These are phyloP conservation scores for Xylariales sp. DNA, from an alignment of 2,329 filamentous ascomycete genomes.

Conservation along the genomic window DNA sequence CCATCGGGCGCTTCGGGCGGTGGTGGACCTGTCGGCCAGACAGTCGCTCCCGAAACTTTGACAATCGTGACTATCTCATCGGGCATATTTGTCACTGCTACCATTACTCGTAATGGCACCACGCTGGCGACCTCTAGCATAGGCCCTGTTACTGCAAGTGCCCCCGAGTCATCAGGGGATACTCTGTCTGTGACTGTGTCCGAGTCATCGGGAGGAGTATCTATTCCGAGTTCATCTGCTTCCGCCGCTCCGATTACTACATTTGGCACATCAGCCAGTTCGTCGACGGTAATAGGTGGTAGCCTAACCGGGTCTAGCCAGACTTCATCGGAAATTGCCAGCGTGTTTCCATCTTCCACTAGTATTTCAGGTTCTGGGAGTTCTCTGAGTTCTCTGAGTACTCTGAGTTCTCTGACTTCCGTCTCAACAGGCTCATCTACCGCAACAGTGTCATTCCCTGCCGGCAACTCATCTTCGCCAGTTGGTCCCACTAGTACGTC, in stretches of 20 bases:
- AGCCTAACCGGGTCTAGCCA: no score
- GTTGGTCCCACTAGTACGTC: no score
- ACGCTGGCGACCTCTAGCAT: conserved; percentile 17
- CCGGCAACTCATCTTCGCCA: no score
- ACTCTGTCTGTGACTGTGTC: not conserved
- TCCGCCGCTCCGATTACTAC: not conserved
- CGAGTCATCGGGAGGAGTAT: not conserved
- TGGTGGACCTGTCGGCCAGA: not conserved
- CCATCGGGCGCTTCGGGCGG: no score
- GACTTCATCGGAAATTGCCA: no score
- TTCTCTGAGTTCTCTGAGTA: not conserved
- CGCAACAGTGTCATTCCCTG: no score
- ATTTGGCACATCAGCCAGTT: not conserved
- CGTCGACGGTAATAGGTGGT: not conserved
- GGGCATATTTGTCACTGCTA: conserved; percentile 14
- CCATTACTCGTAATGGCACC: conserved; percentile 16
- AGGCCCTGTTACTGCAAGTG: conserved; percentile 17
- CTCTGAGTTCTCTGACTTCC: not conserved
- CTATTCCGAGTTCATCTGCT: not conserved
- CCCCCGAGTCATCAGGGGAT: not conserved
- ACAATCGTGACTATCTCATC: conserved; percentile 16
- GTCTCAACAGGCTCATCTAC: no score
- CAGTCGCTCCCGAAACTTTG: conserved; percentile 8
- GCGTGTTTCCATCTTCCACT: no score
- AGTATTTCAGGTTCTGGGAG: not conserved